These are phyloP conservation scores for Thelonectria olida DNA, from an alignment of 2,329 filamentous ascomycete species.

Conservation along the genomic window DNA sequence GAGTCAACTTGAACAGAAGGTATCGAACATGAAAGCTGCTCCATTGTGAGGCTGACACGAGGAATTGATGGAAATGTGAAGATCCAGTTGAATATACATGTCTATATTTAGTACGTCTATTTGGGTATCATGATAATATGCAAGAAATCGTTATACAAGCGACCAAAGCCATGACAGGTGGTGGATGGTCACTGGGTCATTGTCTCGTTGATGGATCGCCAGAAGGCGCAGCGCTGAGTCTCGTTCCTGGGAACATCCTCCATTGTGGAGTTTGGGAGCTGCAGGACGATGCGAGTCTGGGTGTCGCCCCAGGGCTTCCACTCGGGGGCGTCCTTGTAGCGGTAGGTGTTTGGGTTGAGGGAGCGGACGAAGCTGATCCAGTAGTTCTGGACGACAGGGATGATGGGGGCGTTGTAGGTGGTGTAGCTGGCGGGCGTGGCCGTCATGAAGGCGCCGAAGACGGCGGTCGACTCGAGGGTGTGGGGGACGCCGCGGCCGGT, in stretches of 20 bases:
- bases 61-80: neutral
- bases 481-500: constrained; percentile 58
- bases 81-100: neutral
- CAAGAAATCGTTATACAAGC: constrained; percentile 1
- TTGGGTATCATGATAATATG: constrained; percentile 30
- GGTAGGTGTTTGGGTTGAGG: constrained; percentile 54
- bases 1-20: constrained; percentile 14
- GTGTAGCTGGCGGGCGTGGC: constrained; percentile 47
- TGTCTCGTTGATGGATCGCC: constrained; percentile 47
- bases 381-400: constrained; percentile 59
- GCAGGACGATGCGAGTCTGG: constrained; percentile 48
- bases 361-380: constrained; percentile 58
- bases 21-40: neutral
- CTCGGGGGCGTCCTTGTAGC: constrained; percentile 45
- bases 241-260: constrained; percentile 49
- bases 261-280: constrained; percentile 50
- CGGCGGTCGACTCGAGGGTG: constrained; percentile 56
- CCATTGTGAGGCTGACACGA: no score
- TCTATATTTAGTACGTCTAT: constrained; percentile 1
- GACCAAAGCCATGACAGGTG: constrained; percentile 6
- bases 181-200: constrained; percentile 34
- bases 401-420: constrained; percentile 54
- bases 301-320: constrained; percentile 53
- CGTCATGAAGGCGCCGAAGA: constrained; percentile 56
- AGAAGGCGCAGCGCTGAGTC: constrained; percentile 51